Evolutionary conservation across 2,329 filamentous ascomycete genomes (phyloP), one percentile per base, ranked within the genome.

Genomic region (Alternaria consortialis): DNA sequence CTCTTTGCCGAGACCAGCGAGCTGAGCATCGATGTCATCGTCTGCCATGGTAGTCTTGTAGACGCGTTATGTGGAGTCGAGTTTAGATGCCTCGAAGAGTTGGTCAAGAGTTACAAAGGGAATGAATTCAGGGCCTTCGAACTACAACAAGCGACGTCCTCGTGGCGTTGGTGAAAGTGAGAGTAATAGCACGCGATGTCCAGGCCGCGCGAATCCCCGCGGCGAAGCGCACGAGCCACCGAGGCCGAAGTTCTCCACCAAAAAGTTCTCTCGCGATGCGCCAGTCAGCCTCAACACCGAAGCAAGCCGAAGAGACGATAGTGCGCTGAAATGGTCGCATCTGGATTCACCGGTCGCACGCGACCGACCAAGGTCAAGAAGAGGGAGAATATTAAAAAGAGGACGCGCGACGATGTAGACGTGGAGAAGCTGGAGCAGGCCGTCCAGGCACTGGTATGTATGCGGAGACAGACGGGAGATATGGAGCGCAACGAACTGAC

Each of bases 1-100:
- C 77, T 97, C 94, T 73, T 94, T 96, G 56, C 90, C 89, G 77
- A 97, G 93, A 34, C 88, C 86, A 74, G 94, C 92, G 42, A 97
- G 88, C 63, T 89, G 88, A 75, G 93, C 90, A 65, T 97, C 86
- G 17, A 75, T 65, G 44, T 78, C 75, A 56, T 78, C 75, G 58
- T 90, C 86, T 65, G 80, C 81, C 84, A 85, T 86, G 62, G 68
- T 64, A 55, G 25, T 2, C 15, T 46, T 44, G 29, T 47, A 15
- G 43, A 25, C 32, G 56, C 9, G 48, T 32, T 42, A 43, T 29
- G 64, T 53, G 31, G 17, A n/a, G 31, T 12, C 1, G 40, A 6
- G 15, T n/a, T 20, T 20, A 20, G 20, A 20, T 20, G 20, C 20
- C 20, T 20, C 20, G 20, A 20, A 20, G 20, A 20, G 20, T 20